Base-by-base conservation (phyloP, 345 rosid species). In the Toxicodendron radicans region DNA sequence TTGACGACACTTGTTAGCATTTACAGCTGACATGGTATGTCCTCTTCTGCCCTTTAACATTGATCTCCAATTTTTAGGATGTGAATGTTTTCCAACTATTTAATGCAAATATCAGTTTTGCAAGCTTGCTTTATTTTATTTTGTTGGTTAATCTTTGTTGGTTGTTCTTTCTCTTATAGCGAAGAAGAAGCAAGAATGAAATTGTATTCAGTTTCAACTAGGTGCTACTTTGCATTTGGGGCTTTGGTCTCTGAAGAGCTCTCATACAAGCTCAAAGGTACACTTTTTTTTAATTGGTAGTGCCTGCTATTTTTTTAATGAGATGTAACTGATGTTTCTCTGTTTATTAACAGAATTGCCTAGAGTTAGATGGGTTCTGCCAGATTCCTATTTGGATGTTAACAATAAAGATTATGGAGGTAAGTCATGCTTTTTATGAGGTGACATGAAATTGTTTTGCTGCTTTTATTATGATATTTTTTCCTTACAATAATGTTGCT, bases 361-460 rank as follows among this genome's bases (percentile, higher is more conserved):
- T 7, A 78, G 82, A 51, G 98, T 93, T 46, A 89, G 97, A 10
- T 96, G 99, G 94, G 99, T 96, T 82, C 97, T 96, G 72, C 99
- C 98, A 21, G 98, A 96, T 83, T 96, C 99, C 5, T 96, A 91
- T 82, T 48, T 93, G 74, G 98, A 96, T 86, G 95, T 93, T 56
- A 91, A 68, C 82, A 93, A 96, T 83, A 89, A 96, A 74, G 91
- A 93, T 73, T 96, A 96, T 73, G 99, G 98, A 85, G 99, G 99
- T 96, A 79, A 80, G 80, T 24, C 49, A 10, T 51, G n/a, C 3
- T 62, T 33, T 17, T 23, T 52, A 17, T 43, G 10, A 7, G 7
- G 0, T 70, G 24, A 3, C 0, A 32, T 35, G 18, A n/a, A n/a
- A 58, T 17, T 70, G 21, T 58, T 11, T 58, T 27, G 7, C 21